Evolutionary conservation across 805 yeast species (phyloP).

Genomic region (Cyberlindnera lachancei): DNA sequence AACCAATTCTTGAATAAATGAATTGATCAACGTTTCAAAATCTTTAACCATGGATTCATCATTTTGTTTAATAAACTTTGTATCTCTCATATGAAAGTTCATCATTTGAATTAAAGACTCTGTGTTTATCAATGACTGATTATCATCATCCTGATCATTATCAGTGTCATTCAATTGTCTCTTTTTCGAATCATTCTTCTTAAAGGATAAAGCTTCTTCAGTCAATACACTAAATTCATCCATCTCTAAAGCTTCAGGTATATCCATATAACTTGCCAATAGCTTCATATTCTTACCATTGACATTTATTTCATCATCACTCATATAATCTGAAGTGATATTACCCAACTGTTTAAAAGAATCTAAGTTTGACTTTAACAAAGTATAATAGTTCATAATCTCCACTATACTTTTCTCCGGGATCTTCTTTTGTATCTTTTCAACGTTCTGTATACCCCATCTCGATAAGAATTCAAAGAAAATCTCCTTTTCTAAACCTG

Average conservation of each 20-base stretch:
- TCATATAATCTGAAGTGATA: constrained; percentile 7
- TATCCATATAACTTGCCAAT: constrained; percentile 33
- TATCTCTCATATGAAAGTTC: no score
- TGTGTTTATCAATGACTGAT: no score
- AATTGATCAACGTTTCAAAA: no score
- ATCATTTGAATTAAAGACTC: no score
- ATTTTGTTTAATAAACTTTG: no score
- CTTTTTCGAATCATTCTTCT: no score
- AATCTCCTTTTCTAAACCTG: constrained; percentile 35
- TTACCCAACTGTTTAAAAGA: constrained; percentile 19
- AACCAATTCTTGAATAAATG: no score
- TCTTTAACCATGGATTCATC: no score
- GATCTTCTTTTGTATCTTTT: constrained; percentile 30
- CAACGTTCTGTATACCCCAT: constrained; percentile 40
- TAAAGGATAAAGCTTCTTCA: constrained; percentile 41
- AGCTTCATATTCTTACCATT: no score
- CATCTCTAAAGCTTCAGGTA: constrained; percentile 50
- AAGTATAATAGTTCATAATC: constrained; percentile 36
- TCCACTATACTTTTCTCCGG: constrained; percentile 37
- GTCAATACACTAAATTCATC: constrained; percentile 32
- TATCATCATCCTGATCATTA: no score
- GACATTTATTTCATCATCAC: no score
- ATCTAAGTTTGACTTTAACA: constrained; percentile 26
- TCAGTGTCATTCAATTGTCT: no score
- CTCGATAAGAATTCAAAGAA: constrained; percentile 45